Evolutionary conservation across 768 basidiomycete species (phyloP), one percentile per base, ranked within the genome.

Genomic region (Pleurotus eryngii): DNA sequence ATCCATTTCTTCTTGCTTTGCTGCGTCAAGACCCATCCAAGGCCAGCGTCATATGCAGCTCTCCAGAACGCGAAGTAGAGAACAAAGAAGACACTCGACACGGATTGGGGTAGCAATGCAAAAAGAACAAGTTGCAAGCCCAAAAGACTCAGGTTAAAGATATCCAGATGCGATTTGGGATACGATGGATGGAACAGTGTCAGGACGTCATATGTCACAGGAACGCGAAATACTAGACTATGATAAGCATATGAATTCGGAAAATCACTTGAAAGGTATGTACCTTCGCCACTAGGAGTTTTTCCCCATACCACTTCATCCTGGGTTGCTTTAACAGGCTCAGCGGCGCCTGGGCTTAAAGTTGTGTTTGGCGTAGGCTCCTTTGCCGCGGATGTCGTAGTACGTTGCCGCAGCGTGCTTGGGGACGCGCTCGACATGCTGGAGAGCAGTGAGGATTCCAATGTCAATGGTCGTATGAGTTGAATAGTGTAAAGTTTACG

Each of bases 1-100:
- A 99, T 92, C 90, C 93, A 98, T 65, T 84, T 89, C 73, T 85
- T 87, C 76, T 96, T 95, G 78, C 93, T 96, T 73, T 99, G 97
- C 69, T 91, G 90, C 8, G 92, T 92, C 57, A 99, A 77, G 9
- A 98, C 83, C 87, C 90, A 97, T 0, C 95, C 97, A 46, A 99
- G 82, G 0, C 96, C 96, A 30, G 82, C 87, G 70, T 99, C 92
- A 68, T 99, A 99, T 8, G 91, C 87, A 3, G 82, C 80, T 2
- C 97, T 78, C 94, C 95, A 99, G 70, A 98, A 92, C 8, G 85
- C 85, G 67, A 99, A 98, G 71, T 95, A 96, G 59, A 89, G 57
- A 20, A 95, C 72, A 77, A 98, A 98, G 72, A 98, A 90, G 6
- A 80, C 55, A 51, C 77, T 80, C 0, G 84, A 69, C 2, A 74